phyloP scores from a whole-genome alignment of 306 rosid genomes.

The Pyrus bretschneideri region DNA sequence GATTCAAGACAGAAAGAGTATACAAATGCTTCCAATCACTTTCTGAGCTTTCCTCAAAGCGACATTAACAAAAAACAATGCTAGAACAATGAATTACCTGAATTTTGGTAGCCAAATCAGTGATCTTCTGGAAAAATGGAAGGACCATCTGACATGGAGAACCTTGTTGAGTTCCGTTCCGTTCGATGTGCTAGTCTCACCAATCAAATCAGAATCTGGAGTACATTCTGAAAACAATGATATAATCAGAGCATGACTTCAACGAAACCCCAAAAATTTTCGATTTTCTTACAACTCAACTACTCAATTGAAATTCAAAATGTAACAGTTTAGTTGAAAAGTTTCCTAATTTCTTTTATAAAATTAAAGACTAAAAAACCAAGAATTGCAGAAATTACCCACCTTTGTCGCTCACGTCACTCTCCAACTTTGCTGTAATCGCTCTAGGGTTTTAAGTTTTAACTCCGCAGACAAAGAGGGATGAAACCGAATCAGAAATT shows the following conservation, averaged over 20 bases:
- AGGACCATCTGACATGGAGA: constrained; percentile 56
- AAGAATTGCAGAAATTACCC: neutral
- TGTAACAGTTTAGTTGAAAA: too few species aligned
- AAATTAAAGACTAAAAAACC: neutral
- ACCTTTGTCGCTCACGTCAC: neutral
- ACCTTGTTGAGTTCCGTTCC: constrained; percentile 35
- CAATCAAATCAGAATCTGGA: constrained; percentile 27
- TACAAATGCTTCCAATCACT: neutral
- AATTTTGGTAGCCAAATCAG: constrained; percentile 48
- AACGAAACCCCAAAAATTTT: too few species aligned
- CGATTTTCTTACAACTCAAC: too few species aligned
- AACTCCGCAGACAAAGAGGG: neutral
- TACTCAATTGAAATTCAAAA: too few species aligned
- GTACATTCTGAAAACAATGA: neutral
- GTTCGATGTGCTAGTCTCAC: constrained; percentile 34
- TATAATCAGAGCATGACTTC: too few species aligned
- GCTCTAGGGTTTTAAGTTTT: constrained; percentile 6
- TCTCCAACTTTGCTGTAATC: neutral
- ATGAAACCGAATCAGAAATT: neutral
- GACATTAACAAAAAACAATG: neutral
- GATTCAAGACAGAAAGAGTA: neutral
- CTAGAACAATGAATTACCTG: constrained; percentile 38
- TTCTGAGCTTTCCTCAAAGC: neutral
- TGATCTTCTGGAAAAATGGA: constrained; percentile 67
- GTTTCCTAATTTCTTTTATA: neutral